phyloP scores from a whole-genome alignment of 148 eudicot species.

The Rhododendron ovatum region DNA sequence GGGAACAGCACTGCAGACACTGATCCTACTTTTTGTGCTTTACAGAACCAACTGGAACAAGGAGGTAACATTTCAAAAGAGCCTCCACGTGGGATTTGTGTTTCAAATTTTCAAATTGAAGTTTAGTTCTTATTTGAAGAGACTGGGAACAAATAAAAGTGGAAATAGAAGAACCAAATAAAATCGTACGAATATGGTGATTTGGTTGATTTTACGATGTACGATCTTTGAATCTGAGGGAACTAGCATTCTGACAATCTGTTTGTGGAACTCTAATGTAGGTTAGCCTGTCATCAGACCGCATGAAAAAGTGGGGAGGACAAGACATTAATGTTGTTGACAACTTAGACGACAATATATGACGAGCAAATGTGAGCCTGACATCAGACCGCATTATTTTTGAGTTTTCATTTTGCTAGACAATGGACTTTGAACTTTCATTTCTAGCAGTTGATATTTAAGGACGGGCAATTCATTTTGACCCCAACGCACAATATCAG shows the following conservation, averaged over 20 bases:
- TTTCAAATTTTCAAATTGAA: neutral
- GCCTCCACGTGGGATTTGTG: neutral
- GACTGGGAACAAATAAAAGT: neutral
- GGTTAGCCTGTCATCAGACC: constrained; percentile 61
- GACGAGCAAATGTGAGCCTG: neutral
- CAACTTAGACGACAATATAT: constrained; percentile 1
- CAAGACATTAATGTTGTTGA: constrained; percentile 25
- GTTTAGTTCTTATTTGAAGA: neutral
- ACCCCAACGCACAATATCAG: neutral
- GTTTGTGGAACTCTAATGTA: constrained; percentile 14
- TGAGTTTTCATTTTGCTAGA: neutral
- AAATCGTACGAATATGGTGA: neutral
- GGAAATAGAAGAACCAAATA: neutral
- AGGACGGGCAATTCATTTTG: neutral
- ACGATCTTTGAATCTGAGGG: too few relatives aligned
- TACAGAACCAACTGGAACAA: constrained; percentile 77
- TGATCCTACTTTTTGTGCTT: constrained; percentile 48
- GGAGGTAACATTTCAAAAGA: constrained; percentile 41
- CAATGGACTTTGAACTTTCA: neutral
- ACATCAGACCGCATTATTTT: neutral
- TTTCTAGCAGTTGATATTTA: neutral
- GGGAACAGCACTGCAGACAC: constrained; percentile 63
- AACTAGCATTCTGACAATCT: neutral
- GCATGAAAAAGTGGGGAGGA: constrained; percentile 79
- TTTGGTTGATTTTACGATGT: neutral